Evolutionary conservation across 2,329 filamentous ascomycete genomes (phyloP).

Genomic region (Lojkania enalia): DNA sequence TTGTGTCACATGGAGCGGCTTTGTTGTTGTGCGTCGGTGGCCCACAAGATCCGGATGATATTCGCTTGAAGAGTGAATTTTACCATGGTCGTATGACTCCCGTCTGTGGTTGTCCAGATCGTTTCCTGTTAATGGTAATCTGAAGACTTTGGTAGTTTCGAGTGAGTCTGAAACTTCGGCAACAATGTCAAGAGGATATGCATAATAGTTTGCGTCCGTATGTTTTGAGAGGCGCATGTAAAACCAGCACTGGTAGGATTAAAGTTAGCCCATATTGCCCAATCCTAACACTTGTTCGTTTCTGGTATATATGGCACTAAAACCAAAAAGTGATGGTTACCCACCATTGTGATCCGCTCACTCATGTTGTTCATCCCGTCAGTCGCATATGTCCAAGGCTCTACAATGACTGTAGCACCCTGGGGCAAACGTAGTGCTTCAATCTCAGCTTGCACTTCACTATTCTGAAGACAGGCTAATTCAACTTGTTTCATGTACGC

Average conservation of each 20-base stretch:
- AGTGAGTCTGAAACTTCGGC: conserved; percentile 57
- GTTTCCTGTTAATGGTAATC: conserved; percentile 49
- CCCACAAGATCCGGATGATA: conserved; percentile 27
- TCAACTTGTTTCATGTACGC: conserved; percentile 56
- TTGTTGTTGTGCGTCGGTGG: conserved; percentile 19
- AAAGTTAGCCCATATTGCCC: too few relatives aligned
- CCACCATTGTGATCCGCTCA: conserved; percentile 54
- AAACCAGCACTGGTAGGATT: conserved; percentile 40
- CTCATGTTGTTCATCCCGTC: conserved; percentile 59
- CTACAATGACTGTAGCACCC: conserved; percentile 52
- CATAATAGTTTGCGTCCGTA: conserved; percentile 60
- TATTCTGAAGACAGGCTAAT: conserved; percentile 51
- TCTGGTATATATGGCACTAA: background rate
- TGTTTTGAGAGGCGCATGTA: conserved; percentile 46
- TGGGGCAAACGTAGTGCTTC: conserved; percentile 49
- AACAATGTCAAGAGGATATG: conserved; percentile 59
- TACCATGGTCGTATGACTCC: conserved; percentile 47
- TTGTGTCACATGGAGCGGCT: conserved; percentile 25
- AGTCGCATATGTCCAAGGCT: conserved; percentile 61
- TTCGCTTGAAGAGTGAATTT: conserved; percentile 42
- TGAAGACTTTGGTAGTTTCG: conserved; percentile 55
- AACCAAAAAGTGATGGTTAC: conserved; percentile 1
- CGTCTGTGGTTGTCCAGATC: conserved; percentile 44
- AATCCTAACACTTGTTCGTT: background rate
- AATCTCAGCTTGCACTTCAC: conserved; percentile 50